Percentiles rank a stretch among this genome's conserved stretches.
Conservation (phyloP, 2,329 filamentous ascomycete species). For the Emmonsiellopsis sp. region DNA sequence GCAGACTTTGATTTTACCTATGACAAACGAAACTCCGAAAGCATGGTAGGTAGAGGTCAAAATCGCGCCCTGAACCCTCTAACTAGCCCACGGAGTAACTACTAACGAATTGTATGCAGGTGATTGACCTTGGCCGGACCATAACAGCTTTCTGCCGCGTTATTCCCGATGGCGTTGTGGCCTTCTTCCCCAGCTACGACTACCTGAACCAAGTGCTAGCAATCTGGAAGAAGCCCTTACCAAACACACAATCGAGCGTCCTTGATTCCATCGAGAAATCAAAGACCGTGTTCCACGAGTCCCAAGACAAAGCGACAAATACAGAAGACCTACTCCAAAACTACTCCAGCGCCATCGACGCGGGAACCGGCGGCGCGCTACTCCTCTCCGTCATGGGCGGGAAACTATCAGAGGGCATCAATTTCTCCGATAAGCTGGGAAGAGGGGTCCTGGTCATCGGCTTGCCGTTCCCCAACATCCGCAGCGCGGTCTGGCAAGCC, state of each 20-base stretch:
- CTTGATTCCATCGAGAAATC: constrained; percentile 24
- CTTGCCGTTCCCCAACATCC: constrained; percentile 82
- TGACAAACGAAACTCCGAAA: constrained; percentile 58
- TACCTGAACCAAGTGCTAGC: constrained; percentile 69
- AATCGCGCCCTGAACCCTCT: neutral
- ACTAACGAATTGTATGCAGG: constrained; percentile 24
- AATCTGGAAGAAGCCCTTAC: constrained; percentile 46
- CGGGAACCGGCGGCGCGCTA: constrained; percentile 55
- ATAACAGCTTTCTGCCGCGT: constrained; percentile 61
- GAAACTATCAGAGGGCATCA: constrained; percentile 94
- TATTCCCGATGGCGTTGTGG: constrained; percentile 81
- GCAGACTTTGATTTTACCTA: constrained; percentile 77
- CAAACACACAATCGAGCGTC: constrained; percentile 18
- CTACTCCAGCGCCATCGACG: constrained; percentile 61
- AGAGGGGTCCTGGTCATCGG: constrained; percentile 87
- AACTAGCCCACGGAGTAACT: neutral
- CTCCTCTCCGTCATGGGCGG: constrained; percentile 88
- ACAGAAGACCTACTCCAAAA: constrained; percentile 62
- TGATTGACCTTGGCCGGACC: constrained; percentile 63
- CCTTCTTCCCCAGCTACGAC: constrained; percentile 92
- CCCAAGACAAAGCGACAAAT: constrained; percentile 32
- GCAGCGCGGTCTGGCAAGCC: constrained; percentile 85
- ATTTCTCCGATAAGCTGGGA: constrained; percentile 86
- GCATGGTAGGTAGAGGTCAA: constrained; percentile 41
- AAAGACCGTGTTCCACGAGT: constrained; percentile 44